A percentile compares a stretch with the other conserved stretches of the same genome.
phyloP scores from a whole-genome alignment of 192 early-diverging fungal species.

The Piromyces finnis region DNA sequence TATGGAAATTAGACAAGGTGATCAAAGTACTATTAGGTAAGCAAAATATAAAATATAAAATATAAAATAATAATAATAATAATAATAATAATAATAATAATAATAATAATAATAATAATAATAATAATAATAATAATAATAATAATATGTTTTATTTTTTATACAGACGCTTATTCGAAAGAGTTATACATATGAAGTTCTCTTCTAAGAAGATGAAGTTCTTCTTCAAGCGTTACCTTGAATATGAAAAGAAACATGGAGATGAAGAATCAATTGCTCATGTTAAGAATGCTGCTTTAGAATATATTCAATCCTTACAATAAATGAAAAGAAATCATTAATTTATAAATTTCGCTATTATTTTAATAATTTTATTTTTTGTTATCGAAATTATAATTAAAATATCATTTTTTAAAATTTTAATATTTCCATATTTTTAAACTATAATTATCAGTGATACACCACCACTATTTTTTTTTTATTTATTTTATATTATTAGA shows the following conservation, averaged over 20 bases:
- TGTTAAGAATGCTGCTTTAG: conserved; percentile 73
- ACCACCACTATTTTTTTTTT: too few relatives aligned
- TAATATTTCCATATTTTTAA: too few relatives aligned
- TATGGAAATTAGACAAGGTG: conserved; percentile 74
- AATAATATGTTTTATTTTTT: background rate
- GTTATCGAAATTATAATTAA: too few relatives aligned
- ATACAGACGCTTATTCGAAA: conserved; percentile 61
- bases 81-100: too few relatives aligned
- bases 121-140: background rate
- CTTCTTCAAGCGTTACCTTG: conserved; percentile 96
- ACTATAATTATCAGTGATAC: too few relatives aligned
- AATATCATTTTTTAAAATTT: too few relatives aligned
- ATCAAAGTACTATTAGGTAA: conserved; percentile 45
- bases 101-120: too few relatives aligned
- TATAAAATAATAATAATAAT: too few relatives aligned
- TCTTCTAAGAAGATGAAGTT: conserved; percentile 99
- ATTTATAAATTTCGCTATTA: too few relatives aligned
- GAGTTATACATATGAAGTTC: conserved; percentile 70
- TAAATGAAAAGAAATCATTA: too few relatives aligned
- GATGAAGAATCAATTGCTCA: conserved; percentile 57
- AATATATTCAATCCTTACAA: conserved; percentile 36
- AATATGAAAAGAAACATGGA: conserved; percentile 82
- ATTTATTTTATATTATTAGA: too few relatives aligned
- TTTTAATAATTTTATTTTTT: too few relatives aligned
- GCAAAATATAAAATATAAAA: background rate